Percentiles rank a stretch among this genome's conserved stretches.
Evolutionary conservation across 2,329 filamentous ascomycete species (phyloP).

Genomic region (Fusarium concolor): DNA sequence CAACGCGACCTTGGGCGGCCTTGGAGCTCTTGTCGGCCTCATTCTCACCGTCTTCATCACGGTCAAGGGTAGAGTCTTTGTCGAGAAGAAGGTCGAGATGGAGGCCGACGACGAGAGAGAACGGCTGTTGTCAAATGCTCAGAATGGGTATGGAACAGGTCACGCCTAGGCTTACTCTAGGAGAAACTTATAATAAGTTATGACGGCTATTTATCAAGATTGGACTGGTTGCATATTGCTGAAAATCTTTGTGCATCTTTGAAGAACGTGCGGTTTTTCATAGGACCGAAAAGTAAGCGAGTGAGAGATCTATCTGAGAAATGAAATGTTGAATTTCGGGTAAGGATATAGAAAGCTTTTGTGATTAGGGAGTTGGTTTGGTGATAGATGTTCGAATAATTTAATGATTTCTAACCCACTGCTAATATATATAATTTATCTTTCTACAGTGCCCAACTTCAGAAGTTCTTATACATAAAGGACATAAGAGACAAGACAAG

Average conservation of each 20-base stretch:
- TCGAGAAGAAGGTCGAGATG: slow-evolving; percentile 30
- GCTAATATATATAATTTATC: neutral
- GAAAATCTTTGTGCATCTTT: neutral
- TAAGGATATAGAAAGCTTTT: neutral
- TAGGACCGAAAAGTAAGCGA: no score
- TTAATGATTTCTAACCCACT: accelerated
- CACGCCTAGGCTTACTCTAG: neutral
- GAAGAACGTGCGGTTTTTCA: no score
- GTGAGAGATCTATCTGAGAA: no score
- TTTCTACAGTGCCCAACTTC: neutral
- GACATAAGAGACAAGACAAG: neutral
- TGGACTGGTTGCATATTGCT: accelerated
- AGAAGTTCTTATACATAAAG: neutral
- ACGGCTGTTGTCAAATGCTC: slow-evolving; percentile 22
- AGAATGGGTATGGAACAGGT: slow-evolving; percentile 14
- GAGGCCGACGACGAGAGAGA: slow-evolving; percentile 26
- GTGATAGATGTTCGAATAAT: neutral
- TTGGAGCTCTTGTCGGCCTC: slow-evolving; percentile 10
- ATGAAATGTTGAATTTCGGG: neutral
- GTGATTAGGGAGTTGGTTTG: neutral
- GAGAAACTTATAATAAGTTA: accelerated
- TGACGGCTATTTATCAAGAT: accelerated
- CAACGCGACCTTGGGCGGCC: slow-evolving; percentile 12
- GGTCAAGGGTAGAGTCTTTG: slow-evolving; percentile 22
- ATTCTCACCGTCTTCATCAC: slow-evolving; percentile 17